phyloP scores from a whole-genome alignment of 2,329 filamentous ascomycete species.

The Fusarium sp. region DNA sequence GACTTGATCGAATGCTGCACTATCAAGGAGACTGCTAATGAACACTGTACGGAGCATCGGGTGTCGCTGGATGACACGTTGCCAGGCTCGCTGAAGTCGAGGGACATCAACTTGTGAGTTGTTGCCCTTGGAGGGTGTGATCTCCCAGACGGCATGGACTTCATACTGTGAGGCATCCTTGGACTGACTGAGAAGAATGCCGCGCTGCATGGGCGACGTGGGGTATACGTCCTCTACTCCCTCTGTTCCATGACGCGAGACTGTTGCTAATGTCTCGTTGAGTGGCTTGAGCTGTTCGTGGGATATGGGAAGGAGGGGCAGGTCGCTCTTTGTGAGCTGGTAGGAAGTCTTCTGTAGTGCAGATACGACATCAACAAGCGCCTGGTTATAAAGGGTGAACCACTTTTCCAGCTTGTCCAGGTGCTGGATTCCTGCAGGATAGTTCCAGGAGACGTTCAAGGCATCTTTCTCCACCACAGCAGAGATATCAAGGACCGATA shows the following conservation, averaged over 20 bases:
- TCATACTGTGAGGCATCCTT: slow-evolving; percentile 20
- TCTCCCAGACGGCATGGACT: slow-evolving; percentile 11
- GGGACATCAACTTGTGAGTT: background rate
- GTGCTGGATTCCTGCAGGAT: background rate
- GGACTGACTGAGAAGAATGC: slow-evolving; percentile 19
- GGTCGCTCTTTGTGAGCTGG: slow-evolving; percentile 11
- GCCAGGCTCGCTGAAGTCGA: slow-evolving; percentile 8
- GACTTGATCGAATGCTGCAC: slow-evolving; percentile 14
- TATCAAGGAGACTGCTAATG: slow-evolving; percentile 27
- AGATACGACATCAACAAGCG: background rate
- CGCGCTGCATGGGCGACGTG: slow-evolving; percentile 21
- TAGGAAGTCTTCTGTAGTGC: background rate
- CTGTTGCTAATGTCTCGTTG: slow-evolving; percentile 4
- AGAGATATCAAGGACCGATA: slow-evolving; percentile 1
- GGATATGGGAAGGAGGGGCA: slow-evolving; percentile 6
- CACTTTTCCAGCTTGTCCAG: background rate
- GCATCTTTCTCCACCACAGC: slow-evolving; percentile 2
- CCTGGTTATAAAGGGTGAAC: background rate
- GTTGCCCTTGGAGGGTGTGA: background rate
- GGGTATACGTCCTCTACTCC: slow-evolving; percentile 19
- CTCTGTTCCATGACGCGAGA: background rate
- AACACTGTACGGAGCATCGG: slow-evolving; percentile 14
- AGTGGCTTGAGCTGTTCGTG: slow-evolving; percentile 7
- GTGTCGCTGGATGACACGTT: slow-evolving; percentile 14
- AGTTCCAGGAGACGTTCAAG: background rate